Evolutionary conservation across 768 basidiomycete species (phyloP).

Genomic region (Amanita subjunquillea): DNA sequence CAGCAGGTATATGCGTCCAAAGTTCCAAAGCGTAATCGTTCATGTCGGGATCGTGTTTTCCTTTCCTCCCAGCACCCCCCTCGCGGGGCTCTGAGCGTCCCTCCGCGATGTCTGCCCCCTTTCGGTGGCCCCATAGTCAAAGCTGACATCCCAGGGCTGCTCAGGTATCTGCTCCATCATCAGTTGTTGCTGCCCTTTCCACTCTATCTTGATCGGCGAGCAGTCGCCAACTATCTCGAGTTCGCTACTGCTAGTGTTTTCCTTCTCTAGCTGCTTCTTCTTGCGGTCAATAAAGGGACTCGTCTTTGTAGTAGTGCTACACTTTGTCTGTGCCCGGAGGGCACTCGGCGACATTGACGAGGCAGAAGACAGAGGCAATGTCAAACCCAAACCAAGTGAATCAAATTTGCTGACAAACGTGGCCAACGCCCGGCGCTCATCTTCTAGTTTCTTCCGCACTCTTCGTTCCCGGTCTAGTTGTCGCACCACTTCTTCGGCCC

Average conservation of each 20-base stretch:
- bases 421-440: constrained; percentile 67
- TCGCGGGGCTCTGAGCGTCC: constrained; percentile 12
- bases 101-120: constrained; percentile 12
- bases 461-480: constrained; percentile 76
- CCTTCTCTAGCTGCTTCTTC: not conserved
- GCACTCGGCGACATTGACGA: not conserved
- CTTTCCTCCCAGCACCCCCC: constrained; percentile 38
- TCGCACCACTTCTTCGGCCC: constrained; percentile 65
- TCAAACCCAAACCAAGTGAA: constrained; percentile 45
- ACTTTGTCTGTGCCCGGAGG: no score
- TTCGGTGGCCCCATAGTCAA: constrained; percentile 16
- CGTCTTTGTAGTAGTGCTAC: not conserved
- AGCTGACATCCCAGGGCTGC: constrained; percentile 8
- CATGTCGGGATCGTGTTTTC: constrained; percentile 31
- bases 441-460: constrained; percentile 58
- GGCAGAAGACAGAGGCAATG: constrained; percentile 28
- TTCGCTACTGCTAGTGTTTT: not conserved
- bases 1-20: not conserved
- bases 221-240: not conserved
- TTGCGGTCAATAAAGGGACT: constrained; percentile 2
- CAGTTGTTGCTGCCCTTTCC: constrained; percentile 1
- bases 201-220: constrained; percentile 6
- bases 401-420: constrained; percentile 81
- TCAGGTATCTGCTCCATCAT: constrained; percentile 10
- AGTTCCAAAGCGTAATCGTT: not conserved